Percentiles rank a stretch among this genome's conserved stretches.
Conservation (phyloP, 2,329 filamentous ascomycete species). For the Cladophialophora psammophila region DNA sequence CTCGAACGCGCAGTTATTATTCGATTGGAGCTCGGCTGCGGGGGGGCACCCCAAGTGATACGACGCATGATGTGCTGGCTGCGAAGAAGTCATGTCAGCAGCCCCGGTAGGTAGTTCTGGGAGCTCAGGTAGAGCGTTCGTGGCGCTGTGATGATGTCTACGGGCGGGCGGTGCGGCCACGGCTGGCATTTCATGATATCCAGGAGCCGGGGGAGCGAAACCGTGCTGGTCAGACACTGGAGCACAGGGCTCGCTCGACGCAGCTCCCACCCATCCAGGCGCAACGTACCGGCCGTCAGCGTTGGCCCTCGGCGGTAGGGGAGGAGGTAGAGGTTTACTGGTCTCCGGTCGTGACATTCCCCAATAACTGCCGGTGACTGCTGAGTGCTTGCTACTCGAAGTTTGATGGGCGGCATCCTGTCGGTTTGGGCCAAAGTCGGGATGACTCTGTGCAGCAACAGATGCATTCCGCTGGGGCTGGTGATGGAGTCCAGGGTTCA, state of each 20-base stretch:
- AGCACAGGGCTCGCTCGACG: background rate
- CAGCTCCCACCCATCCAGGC: background rate
- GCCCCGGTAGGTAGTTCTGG: slow-evolving; percentile 1
- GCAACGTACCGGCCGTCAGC: background rate
- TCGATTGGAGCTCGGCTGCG: background rate
- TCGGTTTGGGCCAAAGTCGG: background rate
- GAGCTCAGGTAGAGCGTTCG: background rate
- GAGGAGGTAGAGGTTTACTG: background rate
- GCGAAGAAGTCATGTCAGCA: background rate
- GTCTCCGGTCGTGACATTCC: background rate
- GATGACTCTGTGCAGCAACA: background rate
- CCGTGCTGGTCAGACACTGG: slow-evolving; percentile 2
- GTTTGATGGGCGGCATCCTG: background rate
- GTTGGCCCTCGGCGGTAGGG: slow-evolving; percentile 1
- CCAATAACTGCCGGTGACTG: background rate
- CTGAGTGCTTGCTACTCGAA: background rate
- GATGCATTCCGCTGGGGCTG: background rate
- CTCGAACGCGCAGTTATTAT: background rate
- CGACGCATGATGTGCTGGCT: background rate
- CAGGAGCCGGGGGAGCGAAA: background rate
- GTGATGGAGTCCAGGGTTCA: background rate
- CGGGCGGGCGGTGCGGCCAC: background rate
- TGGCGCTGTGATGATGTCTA: background rate
- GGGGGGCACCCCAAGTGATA: background rate
- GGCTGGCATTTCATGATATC: slow-evolving; percentile 29